Evolutionary conservation across 352 stramenopile genomes (phyloP).

Genomic region (Aphanomyces astaci): DNA sequence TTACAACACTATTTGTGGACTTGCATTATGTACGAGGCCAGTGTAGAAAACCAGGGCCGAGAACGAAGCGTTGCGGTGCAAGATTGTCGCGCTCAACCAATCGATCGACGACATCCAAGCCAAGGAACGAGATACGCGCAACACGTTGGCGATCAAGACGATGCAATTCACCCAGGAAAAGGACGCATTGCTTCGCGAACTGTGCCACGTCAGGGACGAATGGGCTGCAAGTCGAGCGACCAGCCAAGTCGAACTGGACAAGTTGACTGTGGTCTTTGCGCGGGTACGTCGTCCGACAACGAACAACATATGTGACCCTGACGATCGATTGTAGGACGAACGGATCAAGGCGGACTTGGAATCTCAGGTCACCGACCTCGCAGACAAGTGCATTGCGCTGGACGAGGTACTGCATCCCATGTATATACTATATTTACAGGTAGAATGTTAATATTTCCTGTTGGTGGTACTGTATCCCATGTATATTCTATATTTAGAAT

Average conservation of each 20-base stretch:
- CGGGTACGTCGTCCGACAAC: background rate
- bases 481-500: too few species aligned
- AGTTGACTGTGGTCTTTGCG: background rate
- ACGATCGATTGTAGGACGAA: background rate
- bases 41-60: background rate
- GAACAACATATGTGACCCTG: background rate
- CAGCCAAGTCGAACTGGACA: background rate
- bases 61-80: background rate
- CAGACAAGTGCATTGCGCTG: constrained; percentile 7
- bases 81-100: background rate
- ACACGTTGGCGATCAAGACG: background rate
- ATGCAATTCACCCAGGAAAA: constrained; percentile 8
- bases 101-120: background rate
- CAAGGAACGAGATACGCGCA: constrained; percentile 2
- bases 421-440: too few species aligned
- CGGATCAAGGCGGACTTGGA: background rate
- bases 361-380: background rate
- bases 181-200: background rate
- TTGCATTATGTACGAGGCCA: background rate
- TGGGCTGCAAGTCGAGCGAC: background rate
- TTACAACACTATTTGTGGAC: background rate
- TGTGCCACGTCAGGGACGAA: background rate
- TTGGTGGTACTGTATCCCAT: too few species aligned
- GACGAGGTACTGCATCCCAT: constrained; percentile 12
- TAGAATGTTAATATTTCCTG: too few species aligned